phyloP scores from a whole-genome alignment of 345 rosid genomes.

The Isatis tinctoria region DNA sequence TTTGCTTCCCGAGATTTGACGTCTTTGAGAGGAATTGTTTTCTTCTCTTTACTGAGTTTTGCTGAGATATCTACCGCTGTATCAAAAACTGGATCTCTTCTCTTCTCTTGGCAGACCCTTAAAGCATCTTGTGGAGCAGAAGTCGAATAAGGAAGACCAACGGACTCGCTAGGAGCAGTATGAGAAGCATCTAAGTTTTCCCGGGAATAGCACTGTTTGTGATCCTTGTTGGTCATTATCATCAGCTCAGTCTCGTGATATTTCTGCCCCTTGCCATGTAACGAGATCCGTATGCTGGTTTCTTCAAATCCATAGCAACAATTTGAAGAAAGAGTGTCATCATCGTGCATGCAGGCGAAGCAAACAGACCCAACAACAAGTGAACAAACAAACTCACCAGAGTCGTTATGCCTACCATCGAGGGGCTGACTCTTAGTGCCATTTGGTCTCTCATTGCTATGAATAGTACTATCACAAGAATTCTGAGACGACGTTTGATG shows the following conservation, averaged over 20 bases:
- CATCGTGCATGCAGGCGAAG: conserved; percentile 32
- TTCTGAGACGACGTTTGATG: conserved; percentile 41
- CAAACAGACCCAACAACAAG: conserved; percentile 48
- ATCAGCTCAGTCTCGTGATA: conserved; percentile 35
- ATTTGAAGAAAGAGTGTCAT: conserved; percentile 42
- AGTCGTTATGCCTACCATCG: conserved; percentile 36
- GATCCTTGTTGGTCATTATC: conserved; percentile 40
- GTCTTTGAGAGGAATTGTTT: not conserved
- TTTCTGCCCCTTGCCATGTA: conserved; percentile 48
- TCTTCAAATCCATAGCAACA: conserved; percentile 51
- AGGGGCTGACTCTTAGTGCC: conserved; percentile 25
- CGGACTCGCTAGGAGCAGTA: conserved; percentile 13
- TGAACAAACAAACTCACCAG: conserved; percentile 55
- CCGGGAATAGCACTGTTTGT: conserved; percentile 15
- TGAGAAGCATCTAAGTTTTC: conserved; percentile 26
- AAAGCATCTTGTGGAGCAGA: not conserved
- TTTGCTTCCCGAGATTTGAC: not conserved
- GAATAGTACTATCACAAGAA: conserved; percentile 30
- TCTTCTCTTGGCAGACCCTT: conserved; percentile 21
- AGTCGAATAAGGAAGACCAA: conserved; percentile 26
- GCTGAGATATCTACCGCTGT: not conserved
- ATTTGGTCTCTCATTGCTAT: conserved; percentile 37
- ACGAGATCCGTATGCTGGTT: conserved; percentile 44
- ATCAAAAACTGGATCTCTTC: not conserved
- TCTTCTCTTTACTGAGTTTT: conserved; percentile 7